phyloP scores from a whole-genome alignment of 2,329 filamentous ascomycete genomes.

The Ascochyta viciae-villosae region DNA sequence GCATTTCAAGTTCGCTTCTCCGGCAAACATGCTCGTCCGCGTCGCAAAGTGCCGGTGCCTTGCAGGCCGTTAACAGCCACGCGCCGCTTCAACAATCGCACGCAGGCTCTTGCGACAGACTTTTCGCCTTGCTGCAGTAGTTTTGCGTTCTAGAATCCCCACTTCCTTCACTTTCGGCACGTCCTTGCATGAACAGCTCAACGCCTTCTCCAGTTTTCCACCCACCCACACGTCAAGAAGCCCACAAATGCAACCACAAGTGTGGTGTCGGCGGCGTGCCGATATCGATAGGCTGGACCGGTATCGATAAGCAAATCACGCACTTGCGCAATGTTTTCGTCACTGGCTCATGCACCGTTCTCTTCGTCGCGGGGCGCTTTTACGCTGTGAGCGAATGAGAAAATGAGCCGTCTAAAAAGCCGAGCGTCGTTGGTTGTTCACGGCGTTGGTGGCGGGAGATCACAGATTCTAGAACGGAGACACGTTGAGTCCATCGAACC shows the following conservation, averaged over 20 bases:
- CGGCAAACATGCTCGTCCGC: background rate
- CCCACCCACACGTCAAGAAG: constrained; percentile 9
- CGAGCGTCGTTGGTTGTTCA: constrained; percentile 2
- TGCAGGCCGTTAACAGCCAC: constrained; percentile 10
- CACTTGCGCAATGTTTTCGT: constrained; percentile 13
- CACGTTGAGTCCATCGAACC: constrained; percentile 1
- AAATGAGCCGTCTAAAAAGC: background rate
- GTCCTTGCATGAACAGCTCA: constrained; percentile 13
- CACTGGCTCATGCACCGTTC: constrained; percentile 8
- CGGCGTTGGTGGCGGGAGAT: background rate
- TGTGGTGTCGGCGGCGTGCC: constrained; percentile 12
- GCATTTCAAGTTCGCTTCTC: background rate
- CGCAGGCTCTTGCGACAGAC: constrained; percentile 8
- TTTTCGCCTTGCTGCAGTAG: constrained; percentile 20
- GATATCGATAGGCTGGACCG: constrained; percentile 17
- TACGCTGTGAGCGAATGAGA: constrained; percentile 8
- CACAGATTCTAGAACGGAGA: constrained; percentile 10
- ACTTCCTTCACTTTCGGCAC: constrained; percentile 1
- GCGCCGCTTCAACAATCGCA: constrained; percentile 1
- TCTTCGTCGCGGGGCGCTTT: constrained; percentile 2
- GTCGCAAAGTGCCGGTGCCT: constrained; percentile 14
- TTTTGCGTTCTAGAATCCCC: constrained; percentile 12
- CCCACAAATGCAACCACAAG: background rate
- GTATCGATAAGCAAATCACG: constrained; percentile 14
- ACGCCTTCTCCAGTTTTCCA: constrained; percentile 18